A percentile compares a stretch with the other conserved stretches of the same genome.
These are phyloP conservation scores for Mesembryanthemum crystallinum DNA, from an alignment of 148 eudicot genomes.

Conservation along the genomic window DNA sequence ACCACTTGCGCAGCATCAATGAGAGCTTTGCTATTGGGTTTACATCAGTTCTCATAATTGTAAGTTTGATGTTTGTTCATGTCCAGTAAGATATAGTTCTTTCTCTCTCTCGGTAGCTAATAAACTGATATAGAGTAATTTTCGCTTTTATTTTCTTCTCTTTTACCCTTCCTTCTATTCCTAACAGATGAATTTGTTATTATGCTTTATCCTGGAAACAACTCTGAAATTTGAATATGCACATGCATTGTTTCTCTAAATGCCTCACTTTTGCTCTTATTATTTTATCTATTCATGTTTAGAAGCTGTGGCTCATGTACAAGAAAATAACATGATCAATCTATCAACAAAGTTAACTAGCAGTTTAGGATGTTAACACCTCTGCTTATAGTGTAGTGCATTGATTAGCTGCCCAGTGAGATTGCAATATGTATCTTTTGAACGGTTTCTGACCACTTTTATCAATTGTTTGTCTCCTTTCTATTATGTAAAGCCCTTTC, in stretches of 20 bases:
- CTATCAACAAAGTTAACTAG: too few relatives aligned
- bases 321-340: too few relatives aligned
- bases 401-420: neutral
- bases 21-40: constrained; percentile 86
- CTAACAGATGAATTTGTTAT: neutral
- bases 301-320: too few relatives aligned
- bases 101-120: too few relatives aligned
- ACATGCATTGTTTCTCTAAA: neutral
- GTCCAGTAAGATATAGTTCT: too few relatives aligned
- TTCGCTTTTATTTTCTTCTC: neutral
- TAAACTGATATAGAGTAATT: too few relatives aligned
- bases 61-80: constrained; percentile 40
- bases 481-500: neutral
- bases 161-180: neutral
- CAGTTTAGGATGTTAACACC: too few relatives aligned
- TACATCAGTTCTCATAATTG: constrained; percentile 92
- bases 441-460: neutral
- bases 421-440: neutral
- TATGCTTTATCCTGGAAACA: neutral
- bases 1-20: constrained; percentile 67
- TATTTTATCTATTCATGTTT: too few relatives aligned
- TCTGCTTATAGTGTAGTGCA: neutral
- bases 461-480: neutral
- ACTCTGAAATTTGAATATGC: neutral
- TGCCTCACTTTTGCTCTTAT: neutral